Conservation (phyloP, 345 rosid species). For the Erucastrum elatum region DNA sequence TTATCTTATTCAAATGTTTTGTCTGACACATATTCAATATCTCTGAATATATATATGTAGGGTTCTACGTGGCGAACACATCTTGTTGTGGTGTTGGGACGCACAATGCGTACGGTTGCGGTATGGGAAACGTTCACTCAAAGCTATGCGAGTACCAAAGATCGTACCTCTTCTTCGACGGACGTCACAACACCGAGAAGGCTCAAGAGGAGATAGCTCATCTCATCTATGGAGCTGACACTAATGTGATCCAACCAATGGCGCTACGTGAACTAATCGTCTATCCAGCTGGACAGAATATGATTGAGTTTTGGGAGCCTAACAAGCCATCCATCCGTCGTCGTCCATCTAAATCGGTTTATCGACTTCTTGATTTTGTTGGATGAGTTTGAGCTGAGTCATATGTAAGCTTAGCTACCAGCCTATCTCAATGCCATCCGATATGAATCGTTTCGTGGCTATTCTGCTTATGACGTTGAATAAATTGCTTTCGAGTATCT, state of each 20-base stretch:
- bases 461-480: conserved; percentile 5
- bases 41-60: background rate
- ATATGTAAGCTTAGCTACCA: background rate
- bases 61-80: background rate
- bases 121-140: conserved; percentile 21
- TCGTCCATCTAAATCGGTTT: background rate
- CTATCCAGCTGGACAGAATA: conserved; percentile 3
- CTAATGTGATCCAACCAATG: conserved; percentile 28
- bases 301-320: conserved; percentile 29
- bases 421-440: background rate
- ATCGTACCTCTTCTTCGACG: conserved; percentile 34
- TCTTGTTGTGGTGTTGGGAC: conserved; percentile 40
- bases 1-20: background rate
- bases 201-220: conserved; percentile 29
- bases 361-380: background rate
- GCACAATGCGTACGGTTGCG: conserved; percentile 32
- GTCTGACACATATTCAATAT: background rate
- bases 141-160: conserved; percentile 39
- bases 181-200: conserved; percentile 38
- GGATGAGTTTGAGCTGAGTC: background rate
- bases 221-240: conserved; percentile 26
- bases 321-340: background rate
- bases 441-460: background rate
- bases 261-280: conserved; percentile 26
- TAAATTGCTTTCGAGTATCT: background rate